Base-by-base conservation (phyloP, 176 grass and related monocot species). In the Aegilops sharonensis region DNA sequence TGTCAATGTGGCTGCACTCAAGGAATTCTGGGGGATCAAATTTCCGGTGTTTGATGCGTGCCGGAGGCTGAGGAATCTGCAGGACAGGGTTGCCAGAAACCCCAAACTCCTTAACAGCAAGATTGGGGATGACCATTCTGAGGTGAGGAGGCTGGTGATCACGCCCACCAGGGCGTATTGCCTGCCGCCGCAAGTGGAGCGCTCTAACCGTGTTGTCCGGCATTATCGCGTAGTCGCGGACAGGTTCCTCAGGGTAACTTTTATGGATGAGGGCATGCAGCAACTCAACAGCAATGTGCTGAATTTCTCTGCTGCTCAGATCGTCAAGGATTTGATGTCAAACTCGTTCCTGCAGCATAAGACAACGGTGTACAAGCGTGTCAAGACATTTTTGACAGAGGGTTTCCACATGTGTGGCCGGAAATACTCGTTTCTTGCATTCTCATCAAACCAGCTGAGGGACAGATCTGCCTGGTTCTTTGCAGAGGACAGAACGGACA, bases 381-480 rank as follows among this genome's bases (percentile, higher is more conserved):
- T 94, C 42, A 92, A 30, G 77, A 88, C 31, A 11, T 85, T 93
- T 61, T 66, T 94, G 37, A 77, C 54, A 25, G 85, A 93, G 12
- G 95, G 95, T 20, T 97, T 94, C 79, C 81, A 93, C 59, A 75
- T 97, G 60, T 97, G 92, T 52, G 92, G 91, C 32, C 84, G 89
- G 67, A 93, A 85, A 64, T 97, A 97, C 75, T 90, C 92, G 3
- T 97, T 97, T 86, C 90, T 97, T 62, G 94, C 94, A 71, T 97
- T 97, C 77, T 97, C 94, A 27, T 83, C 94, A 0, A 97, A 97
- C 78, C 94, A 97, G 84, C 82, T 97, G 40, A 86, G 92, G 77
- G 94, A 97, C 10, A 78, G 88, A 31, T 97, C 94, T 8, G 94
- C 92, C 29, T 97, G 94, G 94, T 97, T 94, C 63, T 94, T 97